A percentile compares a stretch with the other conserved stretches of the same genome.
These are phyloP conservation scores for Xylariaceae sp. DNA, from an alignment of 2,329 filamentous ascomycete genomes.

Conservation along the genomic window DNA sequence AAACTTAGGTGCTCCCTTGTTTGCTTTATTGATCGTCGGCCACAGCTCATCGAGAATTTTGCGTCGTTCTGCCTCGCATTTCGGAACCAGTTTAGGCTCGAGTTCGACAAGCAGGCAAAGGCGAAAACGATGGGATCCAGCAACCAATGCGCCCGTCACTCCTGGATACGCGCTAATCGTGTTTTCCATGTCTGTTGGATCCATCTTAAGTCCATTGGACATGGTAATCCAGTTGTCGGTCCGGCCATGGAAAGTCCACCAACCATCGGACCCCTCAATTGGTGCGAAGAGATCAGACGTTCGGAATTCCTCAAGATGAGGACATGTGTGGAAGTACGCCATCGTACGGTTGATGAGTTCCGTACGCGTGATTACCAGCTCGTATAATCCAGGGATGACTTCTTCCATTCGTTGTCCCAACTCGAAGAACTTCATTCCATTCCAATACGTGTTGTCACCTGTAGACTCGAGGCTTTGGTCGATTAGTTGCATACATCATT, in stretches of 20 bases:
- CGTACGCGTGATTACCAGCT: conserved; percentile 29
- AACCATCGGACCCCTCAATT: conserved; percentile 37
- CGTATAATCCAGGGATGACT: conserved; percentile 27
- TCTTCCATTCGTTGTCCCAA: conserved; percentile 32
- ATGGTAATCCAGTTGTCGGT: conserved; percentile 35
- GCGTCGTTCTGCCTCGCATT: conserved; percentile 10
- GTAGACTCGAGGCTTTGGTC: conserved; percentile 19
- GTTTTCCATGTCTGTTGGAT: conserved; percentile 39
- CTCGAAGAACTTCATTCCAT: conserved; percentile 27
- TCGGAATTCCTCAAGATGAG: conserved; percentile 35
- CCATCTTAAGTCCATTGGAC: conserved; percentile 38
- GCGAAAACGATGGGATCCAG: conserved; percentile 26
- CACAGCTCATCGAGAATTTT: conserved; percentile 20
- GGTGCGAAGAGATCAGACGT: conserved; percentile 41
- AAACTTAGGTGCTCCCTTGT: conserved; percentile 23
- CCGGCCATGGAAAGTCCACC: conserved; percentile 37
- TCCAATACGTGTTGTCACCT: conserved; percentile 22
- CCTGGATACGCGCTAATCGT: conserved; percentile 30
- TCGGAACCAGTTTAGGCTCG: conserved; percentile 9
- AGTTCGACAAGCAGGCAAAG: conserved; percentile 28
- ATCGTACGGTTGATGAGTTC: conserved; percentile 21
- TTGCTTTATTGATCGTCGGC: conserved; percentile 25
- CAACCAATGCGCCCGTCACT: conserved; percentile 24
- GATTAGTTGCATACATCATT: background rate
- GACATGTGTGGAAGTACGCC: conserved; percentile 27